phyloP scores from a whole-genome alignment of 2,329 filamentous ascomycete species.

The Sclerotiophoma versabilis region DNA sequence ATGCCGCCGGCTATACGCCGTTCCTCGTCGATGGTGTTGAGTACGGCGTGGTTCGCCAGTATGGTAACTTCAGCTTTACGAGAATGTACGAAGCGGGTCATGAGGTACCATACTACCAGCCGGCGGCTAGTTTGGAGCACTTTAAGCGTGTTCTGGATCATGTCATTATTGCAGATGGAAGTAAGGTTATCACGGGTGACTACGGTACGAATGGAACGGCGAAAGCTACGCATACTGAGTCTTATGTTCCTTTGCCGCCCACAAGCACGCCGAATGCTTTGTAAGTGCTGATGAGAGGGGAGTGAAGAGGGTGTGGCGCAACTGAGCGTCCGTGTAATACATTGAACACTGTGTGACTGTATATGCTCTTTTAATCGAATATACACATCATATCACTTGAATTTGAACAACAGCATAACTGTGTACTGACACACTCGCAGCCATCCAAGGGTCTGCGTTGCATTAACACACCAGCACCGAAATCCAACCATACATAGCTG shows the following conservation, averaged over 20 bases:
- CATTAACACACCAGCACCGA: background rate
- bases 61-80: constrained; percentile 52
- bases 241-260: constrained; percentile 37
- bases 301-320: constrained; percentile 9
- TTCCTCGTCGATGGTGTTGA: constrained; percentile 53
- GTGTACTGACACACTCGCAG: background rate
- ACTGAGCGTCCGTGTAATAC: background rate
- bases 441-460: background rate
- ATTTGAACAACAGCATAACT: too few species aligned
- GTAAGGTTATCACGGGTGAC: constrained; percentile 32
- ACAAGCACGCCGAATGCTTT: constrained; percentile 29
- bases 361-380: background rate
- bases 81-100: constrained; percentile 51
- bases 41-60: constrained; percentile 51
- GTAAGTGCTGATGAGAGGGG: constrained; percentile 4
- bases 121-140: constrained; percentile 38
- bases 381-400: background rate
- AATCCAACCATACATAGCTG: constrained; percentile 5
- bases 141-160: constrained; percentile 41
- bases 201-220: constrained; percentile 44
- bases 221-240: constrained; percentile 42
- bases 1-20: constrained; percentile 74
- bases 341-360: background rate
- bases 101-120: constrained; percentile 55
- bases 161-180: constrained; percentile 40